These are phyloP conservation scores for Dendrostoma leiphaemia DNA, from an alignment of 2,329 filamentous ascomycete genomes.

Conservation along the genomic window DNA sequence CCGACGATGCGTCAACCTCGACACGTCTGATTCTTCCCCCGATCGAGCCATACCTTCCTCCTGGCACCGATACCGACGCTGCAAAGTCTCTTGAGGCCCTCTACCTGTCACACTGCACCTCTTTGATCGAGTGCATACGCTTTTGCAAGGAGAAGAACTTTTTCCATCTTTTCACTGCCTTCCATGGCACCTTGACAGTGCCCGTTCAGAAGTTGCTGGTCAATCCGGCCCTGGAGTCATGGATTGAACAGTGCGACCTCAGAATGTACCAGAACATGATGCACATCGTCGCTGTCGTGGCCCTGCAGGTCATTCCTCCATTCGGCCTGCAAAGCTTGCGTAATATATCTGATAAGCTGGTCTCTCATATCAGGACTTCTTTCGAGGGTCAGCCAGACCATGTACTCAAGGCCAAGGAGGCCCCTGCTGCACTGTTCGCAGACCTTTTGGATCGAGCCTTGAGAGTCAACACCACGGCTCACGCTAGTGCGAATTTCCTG, in stretches of 20 bases:
- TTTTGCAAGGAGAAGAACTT: slow-evolving; percentile 97
- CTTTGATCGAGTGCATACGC: slow-evolving; percentile 89
- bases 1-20: slow-evolving; percentile 59
- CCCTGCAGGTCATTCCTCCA: slow-evolving; percentile 86
- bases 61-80: slow-evolving; percentile 80
- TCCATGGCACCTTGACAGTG: slow-evolving; percentile 94
- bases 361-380: slow-evolving; percentile 77
- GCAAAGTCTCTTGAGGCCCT: slow-evolving; percentile 82
- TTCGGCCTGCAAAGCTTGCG: slow-evolving; percentile 82
- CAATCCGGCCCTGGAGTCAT: slow-evolving; percentile 76
- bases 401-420: slow-evolving; percentile 81
- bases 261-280: slow-evolving; percentile 97
- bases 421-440: slow-evolving; percentile 85
- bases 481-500: slow-evolving; percentile 90
- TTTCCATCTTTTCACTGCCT: slow-evolving; percentile 90
- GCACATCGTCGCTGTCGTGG: slow-evolving; percentile 82
- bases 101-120: slow-evolving; percentile 93
- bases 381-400: slow-evolving; percentile 84
- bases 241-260: slow-evolving; percentile 96
- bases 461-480: slow-evolving; percentile 88
- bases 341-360: slow-evolving; percentile 79
- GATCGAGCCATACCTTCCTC: slow-evolving; percentile 77
- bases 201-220: slow-evolving; percentile 91
- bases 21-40: slow-evolving; percentile 78
- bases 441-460: slow-evolving; percentile 82